Base-by-base conservation (phyloP, 1,139 yeast genomes). In the Arxiozyma slooffiae region DNA sequence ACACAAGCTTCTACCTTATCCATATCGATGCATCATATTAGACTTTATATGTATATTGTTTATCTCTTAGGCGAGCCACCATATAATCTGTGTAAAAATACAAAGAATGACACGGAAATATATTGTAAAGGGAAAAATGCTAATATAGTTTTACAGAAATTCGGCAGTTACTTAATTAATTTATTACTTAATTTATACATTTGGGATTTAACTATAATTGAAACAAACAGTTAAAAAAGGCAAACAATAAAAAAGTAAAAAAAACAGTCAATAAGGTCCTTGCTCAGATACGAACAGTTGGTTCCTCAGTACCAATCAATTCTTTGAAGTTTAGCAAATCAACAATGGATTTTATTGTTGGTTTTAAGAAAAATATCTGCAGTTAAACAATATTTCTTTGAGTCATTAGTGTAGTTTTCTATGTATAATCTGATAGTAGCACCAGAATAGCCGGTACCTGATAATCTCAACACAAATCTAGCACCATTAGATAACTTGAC, bases 391-490 rank as follows among this genome's bases (percentile, higher is more conserved):
- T 77, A 80, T 44, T 75, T 75, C 20, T 78, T 57, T 50, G 71
- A 66, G 62, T 88, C 95, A 50, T 70, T 63, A 44, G 85, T 80
- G 71, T 86, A 90, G 69, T 84, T 84, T 70, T 92, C 98, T 67
- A 90, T 74, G 71, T 92, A 94, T 59, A 94, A 75, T 70, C 99
- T 81, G 56, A 94, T 90, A 4, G 99, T 94, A 20, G 98, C 97
- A 48, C 98, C 99, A 1, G 96, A 83, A 1, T 97, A 89, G 8
- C 99, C 99, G 11, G 99, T 94, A 52, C 99, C 99, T 0, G 97
- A 88, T 57, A 94, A 77, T 70, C 99, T 83, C 48, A 89, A 86
- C 42, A 94, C 87, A 52, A 90, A 80, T 67, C 97, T 80, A 54
- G 87, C 78, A 3, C 97, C 97, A 61, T 82, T 83, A 47, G 77